phyloP scores from a whole-genome alignment of 495 filamentous ascomycete genomes.

The Penicillium manginii region DNA sequence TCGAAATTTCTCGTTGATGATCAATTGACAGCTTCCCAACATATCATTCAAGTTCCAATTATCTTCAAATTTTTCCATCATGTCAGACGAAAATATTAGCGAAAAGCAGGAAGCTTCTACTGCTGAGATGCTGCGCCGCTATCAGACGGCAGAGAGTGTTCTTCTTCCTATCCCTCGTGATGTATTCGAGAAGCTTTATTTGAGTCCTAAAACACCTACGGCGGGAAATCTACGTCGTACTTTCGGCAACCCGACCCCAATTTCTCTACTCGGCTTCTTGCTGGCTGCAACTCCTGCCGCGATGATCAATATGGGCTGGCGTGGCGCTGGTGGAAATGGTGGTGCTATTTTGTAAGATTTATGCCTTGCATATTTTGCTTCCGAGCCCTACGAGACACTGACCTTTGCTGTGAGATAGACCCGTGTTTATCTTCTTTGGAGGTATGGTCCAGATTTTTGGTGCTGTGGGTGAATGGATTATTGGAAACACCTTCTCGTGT shows the following conservation, averaged over 20 bases:
- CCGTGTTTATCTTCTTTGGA: constrained; percentile 69
- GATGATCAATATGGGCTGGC: constrained; percentile 72
- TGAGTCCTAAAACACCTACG: constrained; percentile 60
- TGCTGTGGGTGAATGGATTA: constrained; percentile 67
- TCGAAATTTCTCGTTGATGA: no score
- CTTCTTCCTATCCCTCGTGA: constrained; percentile 53
- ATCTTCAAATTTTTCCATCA: constrained; percentile 7
- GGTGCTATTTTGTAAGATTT: constrained; percentile 56
- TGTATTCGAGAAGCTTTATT: constrained; percentile 76
- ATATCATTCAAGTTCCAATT: background rate
- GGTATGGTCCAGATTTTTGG: constrained; percentile 68
- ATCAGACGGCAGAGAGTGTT: constrained; percentile 42
- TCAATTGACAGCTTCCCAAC: no score
- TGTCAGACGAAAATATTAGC: constrained; percentile 32
- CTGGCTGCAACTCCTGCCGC: constrained; percentile 66
- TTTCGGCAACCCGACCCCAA: constrained; percentile 73
- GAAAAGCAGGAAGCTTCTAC: constrained; percentile 24
- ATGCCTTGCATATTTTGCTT: background rate
- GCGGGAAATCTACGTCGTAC: constrained; percentile 37
- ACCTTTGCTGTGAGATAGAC: constrained; percentile 28
- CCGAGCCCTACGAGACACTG: background rate
- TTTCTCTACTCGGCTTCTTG: constrained; percentile 72
- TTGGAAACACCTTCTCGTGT: constrained; percentile 75
- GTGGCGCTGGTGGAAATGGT: constrained; percentile 66
- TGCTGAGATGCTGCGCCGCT: constrained; percentile 32